Conservation (phyloP, 306 rosid species). For the Pyrus pyrifolia region DNA sequence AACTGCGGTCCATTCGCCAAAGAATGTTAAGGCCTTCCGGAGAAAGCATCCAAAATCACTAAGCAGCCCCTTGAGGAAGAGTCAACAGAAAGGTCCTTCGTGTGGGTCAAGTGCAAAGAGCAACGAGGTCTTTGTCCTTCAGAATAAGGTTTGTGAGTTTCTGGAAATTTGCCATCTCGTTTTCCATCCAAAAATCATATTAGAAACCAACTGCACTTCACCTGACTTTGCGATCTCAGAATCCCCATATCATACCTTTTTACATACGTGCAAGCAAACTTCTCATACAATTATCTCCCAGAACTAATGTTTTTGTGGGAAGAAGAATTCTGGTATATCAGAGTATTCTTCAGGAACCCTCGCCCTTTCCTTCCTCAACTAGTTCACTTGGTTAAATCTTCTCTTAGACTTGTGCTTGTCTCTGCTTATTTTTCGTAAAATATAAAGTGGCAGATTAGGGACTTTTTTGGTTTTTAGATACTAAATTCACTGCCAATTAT, state of each 20-base stretch:
- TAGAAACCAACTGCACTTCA: neutral
- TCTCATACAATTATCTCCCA: neutral
- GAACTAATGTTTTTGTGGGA: neutral
- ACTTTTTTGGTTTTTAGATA: neutral
- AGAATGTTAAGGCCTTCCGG: slow-evolving; percentile 15
- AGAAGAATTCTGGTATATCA: neutral
- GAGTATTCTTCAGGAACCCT: neutral
- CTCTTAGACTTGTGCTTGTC: neutral
- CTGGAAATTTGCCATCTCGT: neutral
- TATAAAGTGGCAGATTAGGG: neutral
- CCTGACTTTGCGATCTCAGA: neutral
- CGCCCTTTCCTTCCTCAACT: neutral
- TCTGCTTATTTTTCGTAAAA: neutral
- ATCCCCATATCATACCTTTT: neutral
- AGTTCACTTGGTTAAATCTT: neutral
- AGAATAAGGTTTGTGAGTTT: neutral
- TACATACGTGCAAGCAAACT: neutral
- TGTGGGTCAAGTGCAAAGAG: slow-evolving; percentile 23
- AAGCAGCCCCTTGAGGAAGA: slow-evolving; percentile 33
- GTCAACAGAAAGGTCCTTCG: slow-evolving; percentile 30
- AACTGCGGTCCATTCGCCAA: slow-evolving; percentile 16
- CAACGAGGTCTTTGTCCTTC: slow-evolving; percentile 34
- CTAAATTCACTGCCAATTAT: neutral
- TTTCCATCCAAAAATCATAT: neutral
- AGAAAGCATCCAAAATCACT: slow-evolving; percentile 38